These are phyloP conservation scores for Arthromyces matolae DNA, from an alignment of 768 basidiomycete genomes.

Conservation along the genomic window DNA sequence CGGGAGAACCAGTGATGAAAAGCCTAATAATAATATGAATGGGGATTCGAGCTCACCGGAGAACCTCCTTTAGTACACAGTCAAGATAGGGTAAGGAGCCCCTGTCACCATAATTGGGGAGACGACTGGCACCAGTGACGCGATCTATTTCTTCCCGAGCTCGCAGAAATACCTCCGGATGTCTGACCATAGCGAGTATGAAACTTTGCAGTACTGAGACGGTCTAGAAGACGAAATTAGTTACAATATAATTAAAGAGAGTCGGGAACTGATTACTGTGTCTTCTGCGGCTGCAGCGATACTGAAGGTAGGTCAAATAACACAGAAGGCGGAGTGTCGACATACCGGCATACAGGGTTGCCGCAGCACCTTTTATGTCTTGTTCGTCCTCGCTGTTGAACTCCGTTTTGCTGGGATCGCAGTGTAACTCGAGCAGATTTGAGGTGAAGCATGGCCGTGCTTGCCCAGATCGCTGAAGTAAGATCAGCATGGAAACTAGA, in stretches of 20 bases:
- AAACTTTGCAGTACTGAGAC: conserved; percentile 47
- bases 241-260: not conserved
- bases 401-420: conserved; percentile 28
- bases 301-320: not conserved
- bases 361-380: conserved; percentile 55
- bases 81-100: conserved; percentile 44
- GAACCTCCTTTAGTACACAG: conserved; percentile 43
- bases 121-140: conserved; percentile 39
- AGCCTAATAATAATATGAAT: conserved; percentile 1
- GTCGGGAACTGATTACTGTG: conserved; percentile 25
- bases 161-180: conserved; percentile 46
- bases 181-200: conserved; percentile 49
- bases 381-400: conserved; percentile 42
- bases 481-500: conserved; percentile 6
- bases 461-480: conserved; percentile 36
- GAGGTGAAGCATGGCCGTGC: conserved; percentile 44
- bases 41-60: conserved; percentile 32
- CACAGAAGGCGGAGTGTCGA: not conserved
- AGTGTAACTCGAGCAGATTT: conserved; percentile 37
- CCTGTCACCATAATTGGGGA: conserved; percentile 45
- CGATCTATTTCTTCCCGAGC: conserved; percentile 51
- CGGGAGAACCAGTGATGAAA: conserved; percentile 3
- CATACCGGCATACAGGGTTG: conserved; percentile 48
- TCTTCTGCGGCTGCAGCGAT: conserved; percentile 34
- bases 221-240: conserved; percentile 35